Evolutionary conservation across 768 basidiomycete species (phyloP), one percentile per base, ranked within the genome.

Genomic region (Leccinum subgranulosum): DNA sequence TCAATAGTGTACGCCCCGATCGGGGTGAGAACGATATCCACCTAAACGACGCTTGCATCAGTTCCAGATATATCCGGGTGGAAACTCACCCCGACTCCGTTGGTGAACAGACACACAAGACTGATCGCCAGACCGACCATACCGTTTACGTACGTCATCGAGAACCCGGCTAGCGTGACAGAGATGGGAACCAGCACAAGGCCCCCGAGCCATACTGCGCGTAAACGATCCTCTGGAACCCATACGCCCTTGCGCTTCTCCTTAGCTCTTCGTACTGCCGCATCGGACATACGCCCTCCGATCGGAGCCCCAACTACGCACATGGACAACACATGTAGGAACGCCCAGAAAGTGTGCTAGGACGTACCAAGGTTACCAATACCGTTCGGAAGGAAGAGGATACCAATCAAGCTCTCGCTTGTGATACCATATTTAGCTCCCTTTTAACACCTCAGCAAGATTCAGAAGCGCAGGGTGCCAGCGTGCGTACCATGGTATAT

Each of bases 211-310:
- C 83, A 66, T 2, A 80, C 73, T 2, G 77, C 84, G 1, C 83
- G 77, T 25, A 89, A 76, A 6, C 87, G 81, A 60, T 87, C 88
- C 67, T 90, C 87, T 0, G 87, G 87, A 45, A 82, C 79, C 85
- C 84, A 87, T 2, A 74, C 62, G 1, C 85, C 86, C 0, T 76
- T 77, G 23, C 86, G 79, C 6, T 72, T 66, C 48, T 75, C 70
- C 15, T 78, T 78, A 72, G 81, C 84, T 41, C 64, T 66, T 17
- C 78, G 71, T 23, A 90, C 74, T 0, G 79, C 70, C 27, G 61
- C 58, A 66, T 90, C 88, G 0, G 88, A 88, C 0, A 87, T 58
- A 15, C 74, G 75, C 1, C 88, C 87, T 0, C 83, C 78, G 6
- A 86, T 60, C 3, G 82, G 81, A 3, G 86, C 82, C 1, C 87